These are phyloP conservation scores for Petunia axillaris DNA, from an alignment of 257 asterid genomes.

Conservation along the genomic window DNA sequence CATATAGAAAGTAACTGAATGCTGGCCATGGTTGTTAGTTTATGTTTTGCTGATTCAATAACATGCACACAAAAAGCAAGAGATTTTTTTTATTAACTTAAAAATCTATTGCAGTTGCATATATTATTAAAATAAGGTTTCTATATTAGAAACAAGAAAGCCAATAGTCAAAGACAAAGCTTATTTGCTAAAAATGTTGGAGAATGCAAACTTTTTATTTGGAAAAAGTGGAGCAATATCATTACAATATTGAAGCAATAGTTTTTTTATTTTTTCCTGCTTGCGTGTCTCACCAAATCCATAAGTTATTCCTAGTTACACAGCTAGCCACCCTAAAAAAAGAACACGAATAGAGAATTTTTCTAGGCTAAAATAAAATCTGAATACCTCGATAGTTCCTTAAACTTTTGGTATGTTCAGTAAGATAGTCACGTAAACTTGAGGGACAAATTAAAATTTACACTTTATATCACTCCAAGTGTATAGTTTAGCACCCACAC, in stretches of 20 bases:
- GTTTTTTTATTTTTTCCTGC: background rate
- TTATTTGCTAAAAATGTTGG: background rate
- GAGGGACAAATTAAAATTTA: too few relatives aligned
- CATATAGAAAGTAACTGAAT: background rate
- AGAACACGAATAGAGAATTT: too few relatives aligned
- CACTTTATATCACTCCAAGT: too few relatives aligned
- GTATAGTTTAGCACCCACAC: too few relatives aligned
- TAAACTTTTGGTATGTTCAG: too few relatives aligned
- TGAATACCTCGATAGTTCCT: too few relatives aligned
- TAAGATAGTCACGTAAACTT: too few relatives aligned
- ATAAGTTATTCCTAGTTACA: too few relatives aligned
- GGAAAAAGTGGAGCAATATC: background rate
- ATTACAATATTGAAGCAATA: constrained; percentile 17
- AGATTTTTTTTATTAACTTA: background rate
- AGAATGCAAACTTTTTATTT: background rate
- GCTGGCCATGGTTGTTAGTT: background rate
- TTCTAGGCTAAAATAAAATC: too few relatives aligned
- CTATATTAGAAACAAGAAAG: too few relatives aligned
- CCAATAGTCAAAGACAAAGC: background rate
- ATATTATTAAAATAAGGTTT: background rate
- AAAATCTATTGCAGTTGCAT: background rate
- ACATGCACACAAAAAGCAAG: background rate
- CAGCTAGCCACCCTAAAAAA: too few relatives aligned
- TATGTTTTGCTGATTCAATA: background rate
- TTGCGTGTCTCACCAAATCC: too few relatives aligned